Percentiles rank a stretch among this genome's conserved stretches.
These are phyloP conservation scores for Ceratobasidium sp. DNA, from an alignment of 1,284 basidiomycete genomes.

Conservation along the genomic window DNA sequence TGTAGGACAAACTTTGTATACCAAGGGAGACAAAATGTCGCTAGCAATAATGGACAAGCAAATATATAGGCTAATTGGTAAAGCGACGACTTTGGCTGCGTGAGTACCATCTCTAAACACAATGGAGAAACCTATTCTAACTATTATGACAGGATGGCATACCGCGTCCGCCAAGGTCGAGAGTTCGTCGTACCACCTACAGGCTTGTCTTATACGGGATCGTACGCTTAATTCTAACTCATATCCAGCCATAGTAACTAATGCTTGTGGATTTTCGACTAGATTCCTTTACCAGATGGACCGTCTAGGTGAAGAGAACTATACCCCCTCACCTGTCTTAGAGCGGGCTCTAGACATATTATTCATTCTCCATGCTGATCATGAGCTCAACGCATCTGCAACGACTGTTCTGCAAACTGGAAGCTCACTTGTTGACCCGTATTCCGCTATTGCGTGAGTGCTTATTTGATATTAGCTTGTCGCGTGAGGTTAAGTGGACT, in stretches of 20 bases:
- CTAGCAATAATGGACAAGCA: conserved; percentile 89
- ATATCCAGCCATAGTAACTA: conserved; percentile 8
- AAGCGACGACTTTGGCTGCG: conserved; percentile 88
- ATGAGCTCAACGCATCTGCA: conserved; percentile 86
- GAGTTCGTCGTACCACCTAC: conserved; percentile 88
- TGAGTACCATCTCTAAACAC: conserved; percentile 57
- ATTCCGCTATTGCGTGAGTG: conserved; percentile 81
- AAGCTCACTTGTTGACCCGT: conserved; percentile 89
- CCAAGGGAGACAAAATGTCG: conserved; percentile 70
- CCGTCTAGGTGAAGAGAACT: conserved; percentile 77
- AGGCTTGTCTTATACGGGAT: conserved; percentile 84
- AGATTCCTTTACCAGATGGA: conserved; percentile 89
- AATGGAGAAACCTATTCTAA: background rate
- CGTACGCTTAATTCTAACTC: conserved; percentile 63
- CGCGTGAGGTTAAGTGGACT: background rate
- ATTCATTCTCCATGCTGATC: conserved; percentile 89
- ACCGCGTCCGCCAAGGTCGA: conserved; percentile 87
- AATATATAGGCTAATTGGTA: conserved; percentile 87
- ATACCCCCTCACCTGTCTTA: conserved; percentile 82
- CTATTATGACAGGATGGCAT: conserved; percentile 76
- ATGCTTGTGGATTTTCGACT: background rate
- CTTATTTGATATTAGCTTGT: conserved; percentile 19
- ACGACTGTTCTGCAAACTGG: conserved; percentile 87
- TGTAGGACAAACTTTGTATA: conserved; percentile 82
- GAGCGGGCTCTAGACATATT: conserved; percentile 86